Evolutionary conservation across 2,329 filamentous ascomycete species (phyloP), one percentile per base, ranked within the genome.

Genomic region (Bimuria novae-zelandiae): DNA sequence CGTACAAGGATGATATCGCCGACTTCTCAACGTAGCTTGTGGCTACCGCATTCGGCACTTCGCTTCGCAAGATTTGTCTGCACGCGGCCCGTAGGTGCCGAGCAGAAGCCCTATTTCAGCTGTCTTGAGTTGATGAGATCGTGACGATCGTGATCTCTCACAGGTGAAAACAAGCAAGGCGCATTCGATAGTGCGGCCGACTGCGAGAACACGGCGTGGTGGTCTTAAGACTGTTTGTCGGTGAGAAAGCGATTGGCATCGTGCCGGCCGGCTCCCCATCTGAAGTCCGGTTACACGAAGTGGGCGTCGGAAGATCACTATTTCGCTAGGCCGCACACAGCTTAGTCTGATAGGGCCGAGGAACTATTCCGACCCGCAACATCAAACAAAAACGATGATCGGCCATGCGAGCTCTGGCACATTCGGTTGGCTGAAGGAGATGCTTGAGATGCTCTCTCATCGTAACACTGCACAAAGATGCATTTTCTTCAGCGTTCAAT

Each of bases 61-160:
- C 30, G 30, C 30, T 33, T 33, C 11, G n/a, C 4, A 33, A n/a
- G 10, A 12, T 12, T 12, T 33, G 30, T 12, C 10, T 33, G 11
- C n/a, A n/a, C 10, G 23, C 16, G 40, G 25, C 29, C 14, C 11
- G 19, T 12, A 33, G 12, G 14, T 22, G 27, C 29, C 19, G 17
- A 23, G 7, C 10, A 23, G 19, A 44, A 5, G 16, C 19, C 27
- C 10, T 10, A 8, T 22, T 22, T n/a, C 17, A 19, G 17, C 30
- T 33, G 30, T 33, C 12, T 33, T 3, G 11, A 6, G n/a, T 1
- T 30, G 17, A 44, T 7, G 30, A 44, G 27, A 22, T 33, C 42
- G 42, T 44, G 27, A 44, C 42, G 29, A 35, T 33, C 30, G 16
- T 44, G 42, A 25, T 35, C 29, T 17, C n/a, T n/a, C n/a, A n/a